Conservation (phyloP, 2,329 filamentous ascomycete genomes). For the Parastagonospora avenae region DNA sequence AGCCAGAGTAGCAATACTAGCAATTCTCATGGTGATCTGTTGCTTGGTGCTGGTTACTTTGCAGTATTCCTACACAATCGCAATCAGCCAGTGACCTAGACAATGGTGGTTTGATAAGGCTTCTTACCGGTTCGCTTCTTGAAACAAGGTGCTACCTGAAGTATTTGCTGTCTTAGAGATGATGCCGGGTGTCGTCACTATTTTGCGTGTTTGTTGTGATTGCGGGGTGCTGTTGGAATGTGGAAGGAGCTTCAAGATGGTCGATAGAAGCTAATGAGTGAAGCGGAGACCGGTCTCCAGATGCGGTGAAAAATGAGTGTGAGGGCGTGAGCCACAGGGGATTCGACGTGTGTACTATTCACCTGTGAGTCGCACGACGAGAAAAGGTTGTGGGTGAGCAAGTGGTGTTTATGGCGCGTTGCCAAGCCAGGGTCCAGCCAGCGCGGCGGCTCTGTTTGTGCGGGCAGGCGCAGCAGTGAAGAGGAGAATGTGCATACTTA, state of each 20-base stretch:
- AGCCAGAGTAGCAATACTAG: constrained; percentile 42
- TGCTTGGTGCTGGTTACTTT: background rate
- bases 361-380: constrained; percentile 18
- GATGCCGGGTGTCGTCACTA: no score
- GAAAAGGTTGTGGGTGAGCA: constrained; percentile 6
- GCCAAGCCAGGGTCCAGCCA: constrained; percentile 29
- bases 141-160: background rate
- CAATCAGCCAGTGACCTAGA: background rate
- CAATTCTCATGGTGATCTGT: constrained; percentile 42
- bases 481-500: constrained; percentile 17
- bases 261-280: constrained; percentile 38
- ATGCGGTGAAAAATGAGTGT: constrained; percentile 27
- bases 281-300: constrained; percentile 37
- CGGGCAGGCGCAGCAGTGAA: constrained; percentile 23
- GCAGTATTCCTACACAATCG: background rate
- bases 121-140: background rate
- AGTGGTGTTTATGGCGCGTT: constrained; percentile 17
- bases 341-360: constrained; percentile 7
- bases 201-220: constrained; percentile 13
- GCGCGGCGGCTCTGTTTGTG: constrained; percentile 22
- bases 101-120: no score
- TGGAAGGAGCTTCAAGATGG: constrained; percentile 25
- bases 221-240: constrained; percentile 20
- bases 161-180: background rate
- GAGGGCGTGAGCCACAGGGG: constrained; percentile 9